These are phyloP conservation scores for Dittrichia graveolens DNA, from an alignment of 129 eudicot species.

Conservation along the genomic window DNA sequence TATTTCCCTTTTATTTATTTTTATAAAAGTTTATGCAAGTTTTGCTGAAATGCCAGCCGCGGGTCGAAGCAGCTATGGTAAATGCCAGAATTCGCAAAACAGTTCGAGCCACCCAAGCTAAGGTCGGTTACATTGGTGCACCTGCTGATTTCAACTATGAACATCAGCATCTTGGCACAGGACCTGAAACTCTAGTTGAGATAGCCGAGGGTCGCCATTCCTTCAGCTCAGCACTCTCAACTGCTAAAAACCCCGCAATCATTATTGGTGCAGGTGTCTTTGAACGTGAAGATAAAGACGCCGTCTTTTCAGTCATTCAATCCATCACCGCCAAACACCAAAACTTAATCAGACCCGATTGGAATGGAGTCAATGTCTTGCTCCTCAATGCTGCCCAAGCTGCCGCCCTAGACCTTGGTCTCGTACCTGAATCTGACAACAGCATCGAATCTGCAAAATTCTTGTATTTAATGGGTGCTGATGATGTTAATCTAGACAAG, in stretches of 20 bases:
- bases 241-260: constrained; percentile 83
- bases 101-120: constrained; percentile 72
- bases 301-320: constrained; percentile 68
- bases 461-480: constrained; percentile 90
- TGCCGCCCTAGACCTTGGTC: constrained; percentile 96
- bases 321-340: constrained; percentile 61
- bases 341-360: constrained; percentile 74
- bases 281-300: constrained; percentile 76
- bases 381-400: constrained; percentile 97
- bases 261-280: constrained; percentile 88
- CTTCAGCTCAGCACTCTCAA: constrained; percentile 52
- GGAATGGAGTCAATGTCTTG: constrained; percentile 87
- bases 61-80: constrained; percentile 97
- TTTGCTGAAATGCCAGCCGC: constrained; percentile 53
- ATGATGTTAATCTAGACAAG: constrained; percentile 72
- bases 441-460: constrained; percentile 80
- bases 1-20: not conserved
- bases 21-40: not conserved
- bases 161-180: constrained; percentile 80
- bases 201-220: constrained; percentile 81
- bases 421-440: constrained; percentile 77
- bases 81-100: constrained; percentile 95
- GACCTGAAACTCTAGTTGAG: constrained; percentile 72
- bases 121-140: constrained; percentile 89
- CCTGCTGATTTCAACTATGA: constrained; percentile 84